Conservation (phyloP, 768 basidiomycete species). For the Termitomyces titanicus region DNA sequence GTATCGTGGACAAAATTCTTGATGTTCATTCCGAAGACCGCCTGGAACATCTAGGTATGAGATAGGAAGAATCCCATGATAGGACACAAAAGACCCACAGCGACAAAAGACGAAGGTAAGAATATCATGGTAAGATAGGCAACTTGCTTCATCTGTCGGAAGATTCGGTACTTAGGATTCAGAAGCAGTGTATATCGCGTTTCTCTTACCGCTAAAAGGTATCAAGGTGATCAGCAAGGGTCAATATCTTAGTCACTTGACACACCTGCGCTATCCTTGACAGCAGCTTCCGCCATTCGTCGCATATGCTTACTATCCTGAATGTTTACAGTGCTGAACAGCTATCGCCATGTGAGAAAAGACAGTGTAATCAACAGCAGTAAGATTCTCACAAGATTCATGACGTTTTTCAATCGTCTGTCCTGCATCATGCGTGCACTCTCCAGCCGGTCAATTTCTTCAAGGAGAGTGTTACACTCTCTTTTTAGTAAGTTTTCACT, state of each 20-base stretch:
- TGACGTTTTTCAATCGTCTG: constrained; percentile 45
- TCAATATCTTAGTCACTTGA: neutral
- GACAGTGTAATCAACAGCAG: neutral
- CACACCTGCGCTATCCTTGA: constrained; percentile 44
- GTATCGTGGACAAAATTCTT: constrained; percentile 33
- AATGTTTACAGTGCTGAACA: constrained; percentile 59
- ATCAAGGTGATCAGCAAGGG: neutral
- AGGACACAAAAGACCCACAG: constrained; percentile 28
- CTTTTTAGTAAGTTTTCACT: constrained; percentile 33
- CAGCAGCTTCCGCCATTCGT: constrained; percentile 46
- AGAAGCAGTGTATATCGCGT: neutral
- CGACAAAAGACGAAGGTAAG: constrained; percentile 51
- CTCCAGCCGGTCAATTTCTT: constrained; percentile 46
- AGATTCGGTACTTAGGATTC: neutral
- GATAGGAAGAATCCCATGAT: neutral
- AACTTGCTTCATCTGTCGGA: constrained; percentile 46
- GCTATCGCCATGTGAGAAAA: constrained; percentile 27
- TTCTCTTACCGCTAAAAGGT: constrained; percentile 17
- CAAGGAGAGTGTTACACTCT: constrained; percentile 47
- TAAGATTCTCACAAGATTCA: constrained; percentile 37
- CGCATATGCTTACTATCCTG: constrained; percentile 50
- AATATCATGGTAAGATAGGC: constrained; percentile 63
- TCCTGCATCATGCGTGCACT: constrained; percentile 40
- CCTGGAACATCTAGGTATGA: constrained; percentile 25
- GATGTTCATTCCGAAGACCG: constrained; percentile 59